Base-by-base conservation (phyloP, 2,329 filamentous ascomycete species). In the Coniochaeta sp. region DNA sequence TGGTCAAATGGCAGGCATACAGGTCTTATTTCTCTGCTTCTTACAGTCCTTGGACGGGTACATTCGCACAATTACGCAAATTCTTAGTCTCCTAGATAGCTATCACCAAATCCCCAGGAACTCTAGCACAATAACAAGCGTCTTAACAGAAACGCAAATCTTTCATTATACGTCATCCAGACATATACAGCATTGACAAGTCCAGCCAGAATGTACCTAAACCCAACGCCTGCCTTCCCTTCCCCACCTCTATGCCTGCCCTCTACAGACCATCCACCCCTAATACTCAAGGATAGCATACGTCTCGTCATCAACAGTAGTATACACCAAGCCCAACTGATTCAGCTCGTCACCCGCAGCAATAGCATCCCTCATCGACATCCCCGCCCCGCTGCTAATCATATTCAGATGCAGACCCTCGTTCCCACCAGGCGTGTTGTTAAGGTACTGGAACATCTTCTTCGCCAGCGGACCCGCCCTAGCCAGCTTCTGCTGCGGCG, bases 291-390 rank as follows among this genome's bases (percentile, higher is more conserved):
- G 73, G 56, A 95, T 75, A 40, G 90, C 89, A 86, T 89, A 97
- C 1, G 92, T 97, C 68, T 89, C 80, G 63, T 97, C 92, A 69
- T 97, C 91, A 6, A 95, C 79, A 9, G 95, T 99, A 26, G 90
- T 89, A 71, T 90, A 99, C 57, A 96, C 89, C 60, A 89, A 65
- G 27, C 91, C 89, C 51, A 81, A 71, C 2, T 75, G 75, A 40
- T 90, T 69, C 63, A 99, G 69, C 69, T 97, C 91, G 60, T 96
- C 89, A 9, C 87, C 83, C n/a, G 84, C 91, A 50, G 78, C 81
- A 59, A 85, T 73, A 13, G 94, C 87, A 45, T 95, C 89, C 24
- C 76, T 76, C 27, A 84, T 70, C 8, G 85, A 76, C 70, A 96
- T 70, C 7, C 80, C 76, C 16, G 86, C 75, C 53, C 79, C 76